Base-by-base conservation (phyloP, 306 rosid genomes). In the Vicia villosa region DNA sequence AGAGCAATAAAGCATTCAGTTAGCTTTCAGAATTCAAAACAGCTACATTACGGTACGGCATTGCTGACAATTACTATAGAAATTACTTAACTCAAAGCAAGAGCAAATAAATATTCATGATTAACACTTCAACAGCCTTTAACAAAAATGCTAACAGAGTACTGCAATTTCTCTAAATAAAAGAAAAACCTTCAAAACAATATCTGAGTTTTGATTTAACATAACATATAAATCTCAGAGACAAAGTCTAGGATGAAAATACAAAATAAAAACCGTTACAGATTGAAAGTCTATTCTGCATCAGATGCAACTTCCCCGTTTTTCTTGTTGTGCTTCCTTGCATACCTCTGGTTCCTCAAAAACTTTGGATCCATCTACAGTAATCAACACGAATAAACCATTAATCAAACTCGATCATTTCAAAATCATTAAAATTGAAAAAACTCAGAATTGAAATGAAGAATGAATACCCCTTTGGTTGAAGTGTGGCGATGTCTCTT, bases 271-370 rank as follows among this genome's bases (percentile, higher is more conserved):
- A 50, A 28, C 71, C 66, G 60, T 50, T 47, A 21, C 10, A 60
- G 54, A 16, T 56, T 11, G 19, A 21, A 41, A 37, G 0, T 73
- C 83, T 84, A 94, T 82, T 94, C 95, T 84, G 91, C 91, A 17
- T 74, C 98, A 0, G 83, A 15, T 20, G 71, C 84, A 0, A 79
- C 6, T 56, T 91, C 97, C 5, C 62, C 86, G 57, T 37, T 80
- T 71, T 85, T 85, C 70, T 83, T 91, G 86, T 95, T 89, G 68
- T 95, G 99, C 85, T 95, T 95, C 95, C 97, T 95, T 0, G 99
- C 99, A 37, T 95, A 95, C 99, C 99, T 91, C 81, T 95, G 99
- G 87, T 95, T 95, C 93, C 99, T 89, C 85, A 95, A 74, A 26
- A 95, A 95, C 87, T 95, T 95, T 9, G 97, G 97, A 67, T 95